phyloP scores from a whole-genome alignment of 768 basidiomycete species.

The Paxillus involutus region DNA sequence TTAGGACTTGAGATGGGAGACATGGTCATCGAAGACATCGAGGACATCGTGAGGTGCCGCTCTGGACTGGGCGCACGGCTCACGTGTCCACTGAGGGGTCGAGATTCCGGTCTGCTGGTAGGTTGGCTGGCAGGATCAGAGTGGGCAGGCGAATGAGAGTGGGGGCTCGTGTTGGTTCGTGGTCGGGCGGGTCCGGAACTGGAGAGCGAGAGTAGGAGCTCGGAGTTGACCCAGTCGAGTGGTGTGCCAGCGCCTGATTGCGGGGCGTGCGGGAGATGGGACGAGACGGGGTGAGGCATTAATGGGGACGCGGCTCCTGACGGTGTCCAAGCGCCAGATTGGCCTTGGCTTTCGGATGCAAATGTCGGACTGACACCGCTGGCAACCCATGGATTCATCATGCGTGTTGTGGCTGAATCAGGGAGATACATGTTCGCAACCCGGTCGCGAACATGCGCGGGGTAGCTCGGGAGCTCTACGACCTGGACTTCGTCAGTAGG shows the following conservation, averaged over 20 bases:
- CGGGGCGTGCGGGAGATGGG: conserved; percentile 41
- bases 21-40: too few species aligned
- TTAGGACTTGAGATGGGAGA: conserved; percentile 24
- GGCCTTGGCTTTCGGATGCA: conserved; percentile 10
- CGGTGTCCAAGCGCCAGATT: conserved; percentile 19
- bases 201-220: conserved; percentile 70
- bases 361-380: conserved; percentile 41
- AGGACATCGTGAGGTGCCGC: conserved; percentile 23
- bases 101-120: conserved; percentile 25
- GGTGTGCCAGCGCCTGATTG: conserved; percentile 45
- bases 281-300: conserved; percentile 29
- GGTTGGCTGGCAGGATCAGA: conserved; percentile 29
- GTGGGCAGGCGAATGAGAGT: conserved; percentile 20
- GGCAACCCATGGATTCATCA: conserved; percentile 62
- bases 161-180: conserved; percentile 15
- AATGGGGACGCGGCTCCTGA: conserved; percentile 43
- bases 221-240: conserved; percentile 83
- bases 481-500: conserved; percentile 53
- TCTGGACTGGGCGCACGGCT: conserved; percentile 58
- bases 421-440: conserved; percentile 77
- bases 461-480: conserved; percentile 84
- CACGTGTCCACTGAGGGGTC: conserved; percentile 32
- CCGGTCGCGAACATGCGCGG: conserved; percentile 86
- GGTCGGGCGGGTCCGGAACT: conserved; percentile 29
- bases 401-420: conserved; percentile 60